These are phyloP conservation scores for Kodamaea ohmeri DNA, from an alignment of 1,139 yeast species.

Conservation along the genomic window DNA sequence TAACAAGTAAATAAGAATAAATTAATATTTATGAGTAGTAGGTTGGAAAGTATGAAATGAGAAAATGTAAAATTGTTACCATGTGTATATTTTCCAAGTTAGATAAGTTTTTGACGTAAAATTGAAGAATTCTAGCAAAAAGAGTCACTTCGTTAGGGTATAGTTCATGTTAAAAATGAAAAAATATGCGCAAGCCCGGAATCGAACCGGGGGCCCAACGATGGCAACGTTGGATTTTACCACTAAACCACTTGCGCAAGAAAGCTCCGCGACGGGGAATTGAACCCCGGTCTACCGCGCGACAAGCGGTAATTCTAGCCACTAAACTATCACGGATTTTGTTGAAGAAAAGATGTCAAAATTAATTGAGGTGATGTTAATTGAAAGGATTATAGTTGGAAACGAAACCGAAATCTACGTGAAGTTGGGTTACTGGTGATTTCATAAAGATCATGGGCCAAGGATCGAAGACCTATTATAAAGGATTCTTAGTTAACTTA, in stretches of 20 bases:
- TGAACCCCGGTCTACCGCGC: slow-evolving; percentile 70
- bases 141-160: not conserved
- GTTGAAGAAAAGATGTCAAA: slow-evolving; percentile 1
- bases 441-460: no score
- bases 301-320: slow-evolving; percentile 50
- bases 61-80: not conserved
- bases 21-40: not conserved
- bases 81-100: no score
- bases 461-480: no score
- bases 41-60: not conserved
- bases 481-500: no score
- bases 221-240: slow-evolving; percentile 11
- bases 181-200: slow-evolving; percentile 10
- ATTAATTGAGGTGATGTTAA: no score
- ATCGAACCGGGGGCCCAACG: slow-evolving; percentile 11
- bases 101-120: no score
- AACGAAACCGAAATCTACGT: no score
- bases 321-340: slow-evolving; percentile 43
- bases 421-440: no score
- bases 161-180: not conserved
- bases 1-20: slow-evolving; percentile 6
- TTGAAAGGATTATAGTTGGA: no score
- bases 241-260: slow-evolving; percentile 9
- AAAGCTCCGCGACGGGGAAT: slow-evolving; percentile 64
- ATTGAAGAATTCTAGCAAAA: not conserved